Evolutionary conservation across 805 yeast genomes (phyloP).

Genomic region (Novakomyces olei): DNA sequence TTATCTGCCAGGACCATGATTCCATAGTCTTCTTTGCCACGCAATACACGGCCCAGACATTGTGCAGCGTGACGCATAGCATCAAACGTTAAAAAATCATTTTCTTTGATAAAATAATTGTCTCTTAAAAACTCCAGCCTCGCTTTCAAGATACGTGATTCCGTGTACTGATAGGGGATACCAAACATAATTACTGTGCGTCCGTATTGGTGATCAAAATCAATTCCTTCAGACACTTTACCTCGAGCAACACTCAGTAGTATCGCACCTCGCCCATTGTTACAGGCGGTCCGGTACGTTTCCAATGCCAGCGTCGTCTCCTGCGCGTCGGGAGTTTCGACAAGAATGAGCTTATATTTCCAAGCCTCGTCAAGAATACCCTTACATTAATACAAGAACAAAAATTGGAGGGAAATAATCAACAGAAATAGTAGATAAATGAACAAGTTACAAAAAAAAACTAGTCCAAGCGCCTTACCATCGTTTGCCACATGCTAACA

Average conservation of each 20-base stretch:
- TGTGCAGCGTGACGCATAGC: conserved; percentile 99
- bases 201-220: conserved; percentile 96
- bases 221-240: conserved; percentile 94
- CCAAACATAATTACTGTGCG: conserved; percentile 97
- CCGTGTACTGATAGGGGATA: conserved; percentile 93
- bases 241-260: conserved; percentile 96
- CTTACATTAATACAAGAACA: too few species aligned
- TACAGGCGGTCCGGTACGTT: conserved; percentile 87
- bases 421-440: neutral
- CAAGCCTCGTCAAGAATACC: conserved; percentile 95
- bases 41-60: conserved; percentile 84
- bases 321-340: conserved; percentile 98
- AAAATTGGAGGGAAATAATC: too few species aligned
- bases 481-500: conserved; percentile 94
- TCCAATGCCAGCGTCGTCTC: conserved; percentile 91
- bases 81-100: conserved; percentile 87
- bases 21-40: conserved; percentile 98
- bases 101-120: conserved; percentile 77
- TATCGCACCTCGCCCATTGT: conserved; percentile 94
- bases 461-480: conserved; percentile 19
- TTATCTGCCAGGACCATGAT: conserved; percentile 95
- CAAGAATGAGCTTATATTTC: conserved; percentile 85
- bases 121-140: conserved; percentile 83
- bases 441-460: neutral
- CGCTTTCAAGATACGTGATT: conserved; percentile 72